A percentile compares a stretch with the other conserved stretches of the same genome.
phyloP scores from a whole-genome alignment of 176 grass and related monocot genomes.

The Phyllostachys edulis region DNA sequence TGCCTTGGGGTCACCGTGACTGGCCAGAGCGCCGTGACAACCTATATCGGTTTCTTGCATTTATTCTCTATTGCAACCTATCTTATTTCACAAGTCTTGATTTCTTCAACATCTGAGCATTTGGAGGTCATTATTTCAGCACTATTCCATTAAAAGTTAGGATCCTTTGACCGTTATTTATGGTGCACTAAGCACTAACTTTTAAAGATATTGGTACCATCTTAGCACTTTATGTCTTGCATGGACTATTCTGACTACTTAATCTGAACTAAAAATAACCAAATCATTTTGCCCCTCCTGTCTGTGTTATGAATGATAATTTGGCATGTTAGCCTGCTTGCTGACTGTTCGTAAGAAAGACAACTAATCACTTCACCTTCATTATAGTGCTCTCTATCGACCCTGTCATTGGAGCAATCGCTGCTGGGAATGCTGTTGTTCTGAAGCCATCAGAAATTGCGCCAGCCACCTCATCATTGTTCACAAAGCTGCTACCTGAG shows the following conservation, averaged over 20 bases:
- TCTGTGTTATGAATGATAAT: background rate
- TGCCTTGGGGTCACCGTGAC: too few species aligned
- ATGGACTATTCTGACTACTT: background rate
- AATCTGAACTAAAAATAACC: background rate
- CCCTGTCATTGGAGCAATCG: conserved; percentile 85
- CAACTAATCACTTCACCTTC: background rate
- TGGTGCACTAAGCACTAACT: background rate
- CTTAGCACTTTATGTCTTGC: background rate
- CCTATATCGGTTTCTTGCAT: background rate
- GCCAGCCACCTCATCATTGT: conserved; percentile 67
- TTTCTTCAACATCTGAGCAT: conserved; percentile 18
- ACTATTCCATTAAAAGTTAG: background rate
- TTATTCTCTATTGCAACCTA: background rate
- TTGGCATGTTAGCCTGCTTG: background rate
- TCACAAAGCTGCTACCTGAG: conserved; percentile 74
- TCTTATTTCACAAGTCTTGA: background rate
- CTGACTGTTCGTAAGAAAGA: background rate
- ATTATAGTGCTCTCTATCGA: conserved; percentile 76
- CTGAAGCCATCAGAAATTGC: conserved; percentile 93
- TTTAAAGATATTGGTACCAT: background rate
- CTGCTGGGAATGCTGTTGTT: conserved; percentile 77
- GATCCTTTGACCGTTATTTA: background rate
- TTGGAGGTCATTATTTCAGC: background rate
- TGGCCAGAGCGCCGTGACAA: too few species aligned
- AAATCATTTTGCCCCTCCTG: background rate